Evolutionary conservation across 192 early-diverging fungal species (phyloP).

Genomic region (Backusella macrospora): DNA sequence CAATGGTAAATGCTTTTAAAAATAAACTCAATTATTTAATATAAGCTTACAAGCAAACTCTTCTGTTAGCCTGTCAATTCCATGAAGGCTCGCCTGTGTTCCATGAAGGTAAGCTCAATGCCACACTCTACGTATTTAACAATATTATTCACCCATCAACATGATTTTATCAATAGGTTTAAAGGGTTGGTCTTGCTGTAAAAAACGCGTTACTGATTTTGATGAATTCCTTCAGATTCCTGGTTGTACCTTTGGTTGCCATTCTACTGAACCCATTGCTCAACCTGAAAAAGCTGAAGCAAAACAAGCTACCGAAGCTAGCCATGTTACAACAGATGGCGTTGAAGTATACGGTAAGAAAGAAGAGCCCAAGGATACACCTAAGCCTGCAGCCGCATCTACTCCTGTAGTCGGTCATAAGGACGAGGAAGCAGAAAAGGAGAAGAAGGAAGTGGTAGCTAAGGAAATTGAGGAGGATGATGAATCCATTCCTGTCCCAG

Average conservation of each 20-base stretch:
- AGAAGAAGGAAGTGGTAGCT: slow-evolving; percentile 57
- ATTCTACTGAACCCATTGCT: slow-evolving; percentile 47
- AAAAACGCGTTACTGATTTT: slow-evolving; percentile 85
- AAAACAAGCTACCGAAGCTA: slow-evolving; percentile 32
- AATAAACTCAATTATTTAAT: not conserved
- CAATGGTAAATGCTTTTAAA: slow-evolving; percentile 40
- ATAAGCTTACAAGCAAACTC: not conserved
- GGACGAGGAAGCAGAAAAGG: slow-evolving; percentile 39
- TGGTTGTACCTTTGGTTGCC: slow-evolving; percentile 84
- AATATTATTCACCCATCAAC: not conserved
- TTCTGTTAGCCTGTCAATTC: slow-evolving; percentile 70
- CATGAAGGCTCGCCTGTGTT: slow-evolving; percentile 92
- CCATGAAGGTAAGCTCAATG: slow-evolving; percentile 79
- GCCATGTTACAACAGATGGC: slow-evolving; percentile 35
- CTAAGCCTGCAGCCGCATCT: slow-evolving; percentile 33
- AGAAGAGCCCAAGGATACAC: slow-evolving; percentile 19
- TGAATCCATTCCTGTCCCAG: slow-evolving; percentile 64
- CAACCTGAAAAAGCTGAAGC: slow-evolving; percentile 32
- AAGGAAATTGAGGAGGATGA: slow-evolving; percentile 69
- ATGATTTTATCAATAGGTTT: slow-evolving; percentile 38
- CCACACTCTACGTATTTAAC: not conserved
- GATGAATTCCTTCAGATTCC: slow-evolving; percentile 91
- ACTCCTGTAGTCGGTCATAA: slow-evolving; percentile 32
- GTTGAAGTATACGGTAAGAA: slow-evolving; percentile 44
- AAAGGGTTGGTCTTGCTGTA: slow-evolving; percentile 95